Evolutionary conservation across 345 rosid species (phyloP).

Genomic region (Camelina neglecta): DNA sequence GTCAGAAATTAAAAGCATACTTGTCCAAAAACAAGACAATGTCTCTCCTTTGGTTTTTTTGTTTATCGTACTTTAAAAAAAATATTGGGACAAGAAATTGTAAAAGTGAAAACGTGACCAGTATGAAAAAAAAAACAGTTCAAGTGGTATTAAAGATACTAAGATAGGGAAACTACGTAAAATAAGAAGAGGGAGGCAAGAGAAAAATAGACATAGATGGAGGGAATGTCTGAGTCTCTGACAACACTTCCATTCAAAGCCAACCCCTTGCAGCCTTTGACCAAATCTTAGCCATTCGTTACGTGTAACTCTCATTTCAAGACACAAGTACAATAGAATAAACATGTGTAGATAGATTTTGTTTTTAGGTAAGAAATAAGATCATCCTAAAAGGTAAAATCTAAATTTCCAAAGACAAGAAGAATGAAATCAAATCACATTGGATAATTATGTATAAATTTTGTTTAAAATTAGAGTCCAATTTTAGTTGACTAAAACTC

Average conservation of each 20-base stretch:
- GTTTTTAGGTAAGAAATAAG: neutral
- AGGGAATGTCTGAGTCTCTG: slow-evolving; percentile 40
- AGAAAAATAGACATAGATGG: slow-evolving; percentile 16
- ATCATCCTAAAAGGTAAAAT: neutral
- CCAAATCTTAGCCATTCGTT: slow-evolving; percentile 38
- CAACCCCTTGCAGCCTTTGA: slow-evolving; percentile 40
- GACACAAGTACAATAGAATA: slow-evolving; percentile 17
- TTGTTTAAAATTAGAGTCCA: neutral
- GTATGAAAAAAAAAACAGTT: neutral
- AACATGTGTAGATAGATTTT: neutral
- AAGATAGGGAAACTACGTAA: neutral
- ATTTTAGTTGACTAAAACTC: neutral
- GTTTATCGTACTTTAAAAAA: neutral
- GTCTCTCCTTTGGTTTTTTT: slow-evolving; percentile 15
- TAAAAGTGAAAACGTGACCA: slow-evolving; percentile 33
- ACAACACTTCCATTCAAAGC: slow-evolving; percentile 25
- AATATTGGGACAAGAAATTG: slow-evolving; percentile 20
- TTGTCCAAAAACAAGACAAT: slow-evolving; percentile 32
- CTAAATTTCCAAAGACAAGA: neutral
- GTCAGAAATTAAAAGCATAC: slow-evolving; percentile 38
- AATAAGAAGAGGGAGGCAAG: neutral
- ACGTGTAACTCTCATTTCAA: slow-evolving; percentile 30
- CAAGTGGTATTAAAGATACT: slow-evolving; percentile 4
- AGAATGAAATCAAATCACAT: neutral
- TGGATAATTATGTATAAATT: too few relatives aligned